These are phyloP conservation scores for Amanita muscaria DNA, from an alignment of 768 basidiomycete genomes.

Conservation along the genomic window DNA sequence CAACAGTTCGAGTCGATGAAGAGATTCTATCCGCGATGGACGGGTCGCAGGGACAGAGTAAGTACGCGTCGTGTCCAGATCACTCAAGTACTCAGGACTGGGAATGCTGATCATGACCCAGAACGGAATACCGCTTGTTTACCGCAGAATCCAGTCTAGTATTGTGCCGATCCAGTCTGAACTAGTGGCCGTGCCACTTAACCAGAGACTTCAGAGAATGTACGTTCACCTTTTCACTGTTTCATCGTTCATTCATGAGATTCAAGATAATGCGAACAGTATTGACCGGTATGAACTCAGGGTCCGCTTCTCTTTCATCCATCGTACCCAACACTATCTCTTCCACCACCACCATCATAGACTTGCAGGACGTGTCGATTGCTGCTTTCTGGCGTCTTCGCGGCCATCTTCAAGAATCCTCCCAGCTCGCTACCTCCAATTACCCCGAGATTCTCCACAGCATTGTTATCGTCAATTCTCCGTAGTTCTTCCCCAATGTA, in stretches of 20 bases:
- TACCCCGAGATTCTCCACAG: conserved; percentile 72
- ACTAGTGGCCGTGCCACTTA: conserved; percentile 41
- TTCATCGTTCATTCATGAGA: neutral
- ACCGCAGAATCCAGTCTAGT: conserved; percentile 66
- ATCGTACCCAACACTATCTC: conserved; percentile 42
- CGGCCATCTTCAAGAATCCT: conserved; percentile 66
- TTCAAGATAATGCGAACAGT: conserved; percentile 24
- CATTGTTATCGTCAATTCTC: conserved; percentile 69
- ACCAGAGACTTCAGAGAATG: conserved; percentile 65
- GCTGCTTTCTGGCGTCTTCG: conserved; percentile 62
- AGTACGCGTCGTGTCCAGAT: too few species aligned
- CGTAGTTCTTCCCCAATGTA: conserved; percentile 72
- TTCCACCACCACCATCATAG: conserved; percentile 60
- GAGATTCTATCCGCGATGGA: conserved; percentile 75
- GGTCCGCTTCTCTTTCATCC: conserved; percentile 54
- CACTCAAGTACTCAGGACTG: too few species aligned
- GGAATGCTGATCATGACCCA: too few species aligned
- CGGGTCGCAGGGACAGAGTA: conserved; percentile 70
- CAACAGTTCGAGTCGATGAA: conserved; percentile 49
- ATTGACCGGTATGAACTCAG: conserved; percentile 60
- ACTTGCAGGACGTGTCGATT: conserved; percentile 56
- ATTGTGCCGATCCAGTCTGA: conserved; percentile 51
- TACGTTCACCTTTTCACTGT: conserved; percentile 32
- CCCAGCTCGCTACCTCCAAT: conserved; percentile 64
- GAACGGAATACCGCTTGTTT: conserved; percentile 65